phyloP scores from a whole-genome alignment of 1,139 yeast genomes.

The Protomyces macrosporus region DNA sequence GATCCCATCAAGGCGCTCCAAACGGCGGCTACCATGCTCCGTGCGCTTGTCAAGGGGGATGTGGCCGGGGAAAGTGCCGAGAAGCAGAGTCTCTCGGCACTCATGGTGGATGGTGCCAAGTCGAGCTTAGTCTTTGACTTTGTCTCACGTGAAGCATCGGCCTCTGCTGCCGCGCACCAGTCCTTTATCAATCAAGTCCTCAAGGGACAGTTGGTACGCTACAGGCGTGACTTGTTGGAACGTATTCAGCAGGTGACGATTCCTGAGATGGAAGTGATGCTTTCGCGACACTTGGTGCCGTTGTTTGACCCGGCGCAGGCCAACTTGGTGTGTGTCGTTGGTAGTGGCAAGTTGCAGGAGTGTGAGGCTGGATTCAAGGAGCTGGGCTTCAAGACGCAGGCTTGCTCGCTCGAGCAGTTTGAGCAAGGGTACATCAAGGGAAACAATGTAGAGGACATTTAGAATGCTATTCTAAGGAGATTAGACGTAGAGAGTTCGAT shows the following conservation, averaged over 20 bases:
- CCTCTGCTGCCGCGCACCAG: conserved; percentile 22
- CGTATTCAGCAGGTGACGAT: conserved; percentile 10
- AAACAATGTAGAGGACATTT: background rate
- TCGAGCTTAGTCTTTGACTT: conserved; percentile 24
- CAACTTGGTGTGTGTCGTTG: conserved; percentile 11
- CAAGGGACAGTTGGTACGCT: conserved; percentile 38
- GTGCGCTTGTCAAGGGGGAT: conserved; percentile 59
- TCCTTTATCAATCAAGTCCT: conserved; percentile 33
- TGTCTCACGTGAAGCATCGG: conserved; percentile 36
- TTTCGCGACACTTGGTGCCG: conserved; percentile 3
- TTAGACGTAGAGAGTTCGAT: background rate
- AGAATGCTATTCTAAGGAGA: background rate
- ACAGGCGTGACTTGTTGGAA: conserved; percentile 33
- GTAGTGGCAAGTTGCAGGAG: background rate
- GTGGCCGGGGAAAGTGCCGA: background rate
- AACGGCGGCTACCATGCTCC: conserved; percentile 64
- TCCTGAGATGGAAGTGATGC: conserved; percentile 14
- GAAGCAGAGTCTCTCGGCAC: background rate
- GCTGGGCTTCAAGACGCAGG: conserved; percentile 3
- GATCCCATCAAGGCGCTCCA: conserved; percentile 53
- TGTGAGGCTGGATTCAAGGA: conserved; percentile 4
- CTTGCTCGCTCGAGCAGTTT: conserved; percentile 12
- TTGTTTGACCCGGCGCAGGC: conserved; percentile 13
- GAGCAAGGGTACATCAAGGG: conserved; percentile 10
- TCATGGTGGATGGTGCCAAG: conserved; percentile 28